Percentiles rank a stretch among this genome's conserved stretches.
Conservation (phyloP, 2,329 filamentous ascomycete species). For the Diatrype stigma region DNA sequence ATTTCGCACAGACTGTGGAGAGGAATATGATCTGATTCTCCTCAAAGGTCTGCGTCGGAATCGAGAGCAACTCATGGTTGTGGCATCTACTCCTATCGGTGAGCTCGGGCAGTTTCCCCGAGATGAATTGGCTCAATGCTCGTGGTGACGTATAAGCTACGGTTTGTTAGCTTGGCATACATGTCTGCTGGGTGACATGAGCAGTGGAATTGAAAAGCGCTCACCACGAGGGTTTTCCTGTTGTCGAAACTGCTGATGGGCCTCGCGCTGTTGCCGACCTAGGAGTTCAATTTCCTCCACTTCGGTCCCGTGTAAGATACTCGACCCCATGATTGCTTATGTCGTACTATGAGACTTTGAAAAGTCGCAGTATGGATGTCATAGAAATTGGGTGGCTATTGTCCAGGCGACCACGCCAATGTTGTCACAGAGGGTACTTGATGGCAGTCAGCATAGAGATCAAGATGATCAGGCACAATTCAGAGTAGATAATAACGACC, state of each 20-base stretch:
- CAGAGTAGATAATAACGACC: too few species aligned
- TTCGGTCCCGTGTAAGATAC: background rate
- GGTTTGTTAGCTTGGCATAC: slow-evolving; percentile 4
- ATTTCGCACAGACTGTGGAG: slow-evolving; percentile 23
- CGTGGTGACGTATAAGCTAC: slow-evolving; percentile 26
- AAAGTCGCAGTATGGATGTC: background rate
- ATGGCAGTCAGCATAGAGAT: too few species aligned
- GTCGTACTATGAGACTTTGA: background rate
- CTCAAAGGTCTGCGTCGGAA: slow-evolving; percentile 15
- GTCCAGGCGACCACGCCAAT: too few species aligned
- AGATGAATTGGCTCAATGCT: slow-evolving; percentile 21
- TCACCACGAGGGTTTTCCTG: slow-evolving; percentile 5
- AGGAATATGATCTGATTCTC: slow-evolving; percentile 11
- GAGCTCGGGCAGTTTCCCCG: slow-evolving; percentile 16
- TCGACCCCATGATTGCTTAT: background rate
- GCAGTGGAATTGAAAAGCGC: background rate
- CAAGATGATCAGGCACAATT: too few species aligned
- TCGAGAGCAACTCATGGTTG: slow-evolving; percentile 23
- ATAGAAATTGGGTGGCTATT: background rate
- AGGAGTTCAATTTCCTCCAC: background rate
- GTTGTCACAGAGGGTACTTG: too few species aligned
- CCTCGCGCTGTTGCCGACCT: background rate
- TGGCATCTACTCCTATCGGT: slow-evolving; percentile 8
- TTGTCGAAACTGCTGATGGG: background rate
- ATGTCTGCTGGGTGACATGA: background rate